A percentile compares a stretch with the other conserved stretches of the same genome.
Evolutionary conservation across 179 eudicot species (phyloP).

Genomic region (Spinacia oleracea): DNA sequence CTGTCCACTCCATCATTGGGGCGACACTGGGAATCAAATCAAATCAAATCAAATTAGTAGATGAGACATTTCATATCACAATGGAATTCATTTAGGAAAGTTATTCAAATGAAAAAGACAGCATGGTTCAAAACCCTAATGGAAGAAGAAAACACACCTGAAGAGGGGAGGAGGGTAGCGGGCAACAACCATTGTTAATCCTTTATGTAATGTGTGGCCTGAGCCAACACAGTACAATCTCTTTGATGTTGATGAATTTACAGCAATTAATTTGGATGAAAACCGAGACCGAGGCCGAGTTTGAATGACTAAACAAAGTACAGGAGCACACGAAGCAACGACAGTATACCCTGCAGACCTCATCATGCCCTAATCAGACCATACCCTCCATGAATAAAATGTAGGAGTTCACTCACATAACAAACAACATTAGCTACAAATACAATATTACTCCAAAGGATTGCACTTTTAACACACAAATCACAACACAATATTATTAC

Average conservation of each 20-base stretch:
- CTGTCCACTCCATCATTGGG: slow-evolving; percentile 99
- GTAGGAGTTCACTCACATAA: slow-evolving; percentile 15
- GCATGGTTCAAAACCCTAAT: neutral
- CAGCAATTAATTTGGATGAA: slow-evolving; percentile 27
- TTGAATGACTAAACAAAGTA: slow-evolving; percentile 46
- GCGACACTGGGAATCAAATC: slow-evolving; percentile 60
- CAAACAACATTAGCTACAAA: slow-evolving; percentile 7
- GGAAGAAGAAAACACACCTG: neutral
- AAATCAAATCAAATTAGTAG: slow-evolving; percentile 2
- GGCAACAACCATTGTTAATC: slow-evolving; percentile 56
- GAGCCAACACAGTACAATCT: slow-evolving; percentile 31
- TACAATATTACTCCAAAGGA: neutral
- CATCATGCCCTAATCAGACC: slow-evolving; percentile 65
- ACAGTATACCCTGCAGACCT: slow-evolving; percentile 65
- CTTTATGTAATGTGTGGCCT: slow-evolving; percentile 33
- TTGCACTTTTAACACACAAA: neutral
- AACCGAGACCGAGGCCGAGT: slow-evolving; percentile 51
- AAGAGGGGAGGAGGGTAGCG: slow-evolving; percentile 68
- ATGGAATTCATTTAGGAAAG: neutral
- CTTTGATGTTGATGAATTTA: slow-evolving; percentile 35
- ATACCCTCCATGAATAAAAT: slow-evolving; percentile 38
- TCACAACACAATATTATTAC: neutral
- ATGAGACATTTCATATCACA: neutral
- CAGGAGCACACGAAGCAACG: slow-evolving; percentile 63
- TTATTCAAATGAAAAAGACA: slow-evolving; percentile 2